Percentiles rank a stretch among this genome's conserved stretches.
Conservation (phyloP, 176 grass and related monocot species). For the Lolium perenne region DNA sequence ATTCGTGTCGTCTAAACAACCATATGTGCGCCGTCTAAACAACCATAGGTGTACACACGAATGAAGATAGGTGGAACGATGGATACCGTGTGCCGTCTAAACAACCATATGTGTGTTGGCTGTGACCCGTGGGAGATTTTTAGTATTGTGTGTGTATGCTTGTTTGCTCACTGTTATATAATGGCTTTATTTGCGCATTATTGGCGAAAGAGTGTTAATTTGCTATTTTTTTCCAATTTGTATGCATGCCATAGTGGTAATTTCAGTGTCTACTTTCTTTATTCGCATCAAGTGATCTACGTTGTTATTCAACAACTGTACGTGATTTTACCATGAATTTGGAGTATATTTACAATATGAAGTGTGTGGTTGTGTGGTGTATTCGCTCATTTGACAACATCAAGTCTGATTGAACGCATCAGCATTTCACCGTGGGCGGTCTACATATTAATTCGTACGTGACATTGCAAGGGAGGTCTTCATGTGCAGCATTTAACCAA, state of each 20-base stretch:
- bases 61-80: not conserved
- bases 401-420: slow-evolving; percentile 37
- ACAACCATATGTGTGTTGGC: not conserved
- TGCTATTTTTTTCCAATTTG: not conserved
- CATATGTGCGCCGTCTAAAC: not conserved
- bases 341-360: not conserved
- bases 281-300: not conserved
- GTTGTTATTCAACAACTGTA: not conserved
- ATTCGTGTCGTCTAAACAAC: not conserved
- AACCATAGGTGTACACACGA: too few relatives aligned
- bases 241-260: not conserved
- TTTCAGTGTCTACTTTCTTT: not conserved
- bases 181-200: not conserved
- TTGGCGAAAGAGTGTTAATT: not conserved
- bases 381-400: not conserved
- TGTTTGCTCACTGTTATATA: not conserved
- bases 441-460: slow-evolving; percentile 33
- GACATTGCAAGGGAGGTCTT: slow-evolving; percentile 41
- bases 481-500: slow-evolving; percentile 60
- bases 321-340: not conserved
- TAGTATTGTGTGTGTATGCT: not conserved
- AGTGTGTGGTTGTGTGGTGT: not conserved
- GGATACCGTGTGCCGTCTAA: not conserved
- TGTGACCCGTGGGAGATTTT: not conserved
- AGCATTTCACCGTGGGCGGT: slow-evolving; percentile 28